These are phyloP conservation scores for Lasiosphaeris hirsuta DNA, from an alignment of 495 filamentous ascomycete species.

Conservation along the genomic window DNA sequence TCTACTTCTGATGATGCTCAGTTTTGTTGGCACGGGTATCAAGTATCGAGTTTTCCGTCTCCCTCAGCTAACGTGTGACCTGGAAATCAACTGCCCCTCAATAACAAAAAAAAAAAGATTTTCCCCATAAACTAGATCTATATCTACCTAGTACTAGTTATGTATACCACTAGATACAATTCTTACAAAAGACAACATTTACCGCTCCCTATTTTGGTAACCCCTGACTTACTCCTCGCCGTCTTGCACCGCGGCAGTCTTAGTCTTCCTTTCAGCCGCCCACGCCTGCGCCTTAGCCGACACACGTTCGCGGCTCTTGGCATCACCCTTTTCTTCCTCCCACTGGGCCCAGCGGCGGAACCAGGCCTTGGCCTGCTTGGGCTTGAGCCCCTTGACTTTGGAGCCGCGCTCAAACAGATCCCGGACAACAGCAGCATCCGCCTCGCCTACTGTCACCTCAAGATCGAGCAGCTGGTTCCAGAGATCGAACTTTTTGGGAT, in stretches of 20 bases:
- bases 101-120: no score
- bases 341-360: constrained; percentile 81
- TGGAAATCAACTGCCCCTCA: no score
- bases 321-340: constrained; percentile 70
- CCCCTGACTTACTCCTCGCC: constrained; percentile 18
- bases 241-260: constrained; percentile 24
- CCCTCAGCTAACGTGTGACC: no score
- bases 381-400: constrained; percentile 64
- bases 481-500: constrained; percentile 82
- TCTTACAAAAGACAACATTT: no score
- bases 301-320: constrained; percentile 67
- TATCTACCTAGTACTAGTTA: no score
- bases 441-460: constrained; percentile 62
- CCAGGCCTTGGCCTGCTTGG: constrained; percentile 71
- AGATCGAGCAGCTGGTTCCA: constrained; percentile 91
- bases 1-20: no score
- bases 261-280: constrained; percentile 38
- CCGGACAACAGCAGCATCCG: constrained; percentile 58
- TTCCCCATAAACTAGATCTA: no score
- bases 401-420: constrained; percentile 78
- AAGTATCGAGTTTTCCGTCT: no score
- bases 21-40: no score
- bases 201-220: background rate
- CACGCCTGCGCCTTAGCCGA: constrained; percentile 72
- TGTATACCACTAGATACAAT: no score